phyloP scores from a whole-genome alignment of 805 yeast genomes.

The Torulaspora gathmanii region DNA sequence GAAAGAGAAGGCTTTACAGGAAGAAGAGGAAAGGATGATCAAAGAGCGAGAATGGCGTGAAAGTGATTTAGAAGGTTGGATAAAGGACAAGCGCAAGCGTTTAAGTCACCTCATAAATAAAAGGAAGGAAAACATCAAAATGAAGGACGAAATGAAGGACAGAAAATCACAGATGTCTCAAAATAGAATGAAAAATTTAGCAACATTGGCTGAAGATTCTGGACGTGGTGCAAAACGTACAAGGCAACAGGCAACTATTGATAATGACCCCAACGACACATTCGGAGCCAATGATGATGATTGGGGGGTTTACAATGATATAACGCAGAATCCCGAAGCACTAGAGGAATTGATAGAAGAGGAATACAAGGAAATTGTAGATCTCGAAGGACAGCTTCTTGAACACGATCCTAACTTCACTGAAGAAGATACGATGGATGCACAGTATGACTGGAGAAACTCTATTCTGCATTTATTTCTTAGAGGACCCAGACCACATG shows the following conservation, averaged over 20 bases:
- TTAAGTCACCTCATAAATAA: conserved; percentile 55
- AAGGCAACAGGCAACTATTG: conserved; percentile 62
- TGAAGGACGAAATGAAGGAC: conserved; percentile 74
- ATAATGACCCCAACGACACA: conserved; percentile 87
- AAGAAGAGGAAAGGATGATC: conserved; percentile 52
- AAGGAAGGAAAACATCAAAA: conserved; percentile 61
- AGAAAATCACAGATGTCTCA: conserved; percentile 90
- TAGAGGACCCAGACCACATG: conserved; percentile 85
- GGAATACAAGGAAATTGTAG: conserved; percentile 54
- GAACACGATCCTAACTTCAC: conserved; percentile 83
- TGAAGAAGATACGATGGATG: conserved; percentile 76
- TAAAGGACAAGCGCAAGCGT: conserved; percentile 58
- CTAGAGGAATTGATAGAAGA: conserved; percentile 72
- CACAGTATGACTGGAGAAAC: conserved; percentile 79
- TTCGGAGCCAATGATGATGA: conserved; percentile 96
- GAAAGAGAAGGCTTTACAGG: conserved; percentile 60
- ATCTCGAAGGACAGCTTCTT: conserved; percentile 68
- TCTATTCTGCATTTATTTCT: conserved; percentile 76
- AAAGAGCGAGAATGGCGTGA: conserved; percentile 77
- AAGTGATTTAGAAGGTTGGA: conserved; percentile 74
- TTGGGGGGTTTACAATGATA: conserved; percentile 87
- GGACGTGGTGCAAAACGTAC: conserved; percentile 44
- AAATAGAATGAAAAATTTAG: conserved; percentile 84
- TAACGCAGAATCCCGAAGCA: conserved; percentile 61
- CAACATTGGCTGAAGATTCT: conserved; percentile 75